A percentile compares a stretch with the other conserved stretches of the same genome.
Evolutionary conservation across 1,139 yeast genomes (phyloP).

Genomic region (Hyphopichia pseudoburtonii): DNA sequence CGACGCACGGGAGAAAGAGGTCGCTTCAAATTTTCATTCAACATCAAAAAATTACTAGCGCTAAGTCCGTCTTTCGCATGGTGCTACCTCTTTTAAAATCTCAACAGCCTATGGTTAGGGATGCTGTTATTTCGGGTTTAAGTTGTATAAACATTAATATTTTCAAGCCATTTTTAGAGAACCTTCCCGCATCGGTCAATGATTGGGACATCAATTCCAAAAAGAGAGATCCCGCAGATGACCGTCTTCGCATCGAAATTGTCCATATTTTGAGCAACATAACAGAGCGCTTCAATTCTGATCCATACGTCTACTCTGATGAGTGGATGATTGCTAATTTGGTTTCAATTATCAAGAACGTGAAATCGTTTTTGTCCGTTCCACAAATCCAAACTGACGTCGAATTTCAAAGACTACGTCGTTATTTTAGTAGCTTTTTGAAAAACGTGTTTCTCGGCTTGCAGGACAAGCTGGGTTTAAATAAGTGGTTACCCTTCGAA

Average conservation of each 20-base stretch:
- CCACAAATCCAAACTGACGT: conserved; percentile 64
- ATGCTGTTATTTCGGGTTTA: conserved; percentile 82
- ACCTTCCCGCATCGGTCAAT: conserved; percentile 61
- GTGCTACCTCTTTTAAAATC: conserved; percentile 79
- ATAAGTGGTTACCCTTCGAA: conserved; percentile 74
- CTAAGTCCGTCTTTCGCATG: conserved; percentile 84
- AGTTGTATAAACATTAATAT: conserved; percentile 90
- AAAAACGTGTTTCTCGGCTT: conserved; percentile 66
- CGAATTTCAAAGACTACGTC: conserved; percentile 72
- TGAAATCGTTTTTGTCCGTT: conserved; percentile 61
- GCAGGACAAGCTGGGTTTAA: conserved; percentile 38
- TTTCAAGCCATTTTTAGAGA: conserved; percentile 78
- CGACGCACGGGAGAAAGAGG: conserved; percentile 67
- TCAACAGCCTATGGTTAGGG: conserved; percentile 70
- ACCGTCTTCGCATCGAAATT: conserved; percentile 68
- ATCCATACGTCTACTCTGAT: conserved; percentile 56
- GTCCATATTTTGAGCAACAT: conserved; percentile 72
- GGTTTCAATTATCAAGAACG: conserved; percentile 61
- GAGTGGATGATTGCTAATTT: conserved; percentile 68
- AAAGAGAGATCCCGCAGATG: conserved; percentile 38
- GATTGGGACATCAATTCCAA: conserved; percentile 48
- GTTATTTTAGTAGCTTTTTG: conserved; percentile 77
- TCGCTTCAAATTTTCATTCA: conserved; percentile 80
- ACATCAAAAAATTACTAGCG: conserved; percentile 91
- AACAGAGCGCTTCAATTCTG: conserved; percentile 62